phyloP scores from a whole-genome alignment of 768 basidiomycete species.

The Lactifluus subvellereus region DNA sequence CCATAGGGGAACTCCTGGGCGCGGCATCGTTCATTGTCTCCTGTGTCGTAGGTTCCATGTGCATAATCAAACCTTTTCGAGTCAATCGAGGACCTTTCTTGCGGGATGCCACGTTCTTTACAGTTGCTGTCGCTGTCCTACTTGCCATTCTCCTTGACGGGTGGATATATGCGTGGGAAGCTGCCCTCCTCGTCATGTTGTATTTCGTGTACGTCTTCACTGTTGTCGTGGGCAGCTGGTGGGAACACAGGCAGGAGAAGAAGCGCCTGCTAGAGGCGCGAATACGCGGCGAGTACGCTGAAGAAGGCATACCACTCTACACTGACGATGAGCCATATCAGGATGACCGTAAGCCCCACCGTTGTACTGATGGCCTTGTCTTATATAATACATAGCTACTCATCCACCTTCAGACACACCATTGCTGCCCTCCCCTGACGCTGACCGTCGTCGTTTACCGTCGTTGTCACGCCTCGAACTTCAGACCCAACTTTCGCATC shows the following conservation, averaged over 20 bases:
- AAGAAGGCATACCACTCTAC: slow-evolving; percentile 38
- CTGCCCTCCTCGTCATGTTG: slow-evolving; percentile 58
- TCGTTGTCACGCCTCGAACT: slow-evolving; percentile 38
- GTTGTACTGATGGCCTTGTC: not conserved
- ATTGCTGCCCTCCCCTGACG: slow-evolving; percentile 17
- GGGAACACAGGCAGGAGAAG: slow-evolving; percentile 51
- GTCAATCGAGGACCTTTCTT: slow-evolving; percentile 78
- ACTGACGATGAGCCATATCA: slow-evolving; percentile 47
- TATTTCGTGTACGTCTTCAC: slow-evolving; percentile 73
- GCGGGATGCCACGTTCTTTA: slow-evolving; percentile 93
- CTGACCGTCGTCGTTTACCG: slow-evolving; percentile 34
- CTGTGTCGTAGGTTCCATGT: slow-evolving; percentile 97
- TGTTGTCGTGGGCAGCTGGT: slow-evolving; percentile 78
- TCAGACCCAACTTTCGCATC: slow-evolving; percentile 38
- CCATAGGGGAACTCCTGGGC: slow-evolving; percentile 91
- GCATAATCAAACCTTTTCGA: slow-evolving; percentile 90
- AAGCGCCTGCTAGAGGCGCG: slow-evolving; percentile 43
- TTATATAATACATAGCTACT: slow-evolving; percentile 23
- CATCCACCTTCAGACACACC: slow-evolving; percentile 12
- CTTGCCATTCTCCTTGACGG: slow-evolving; percentile 76
- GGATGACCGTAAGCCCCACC: slow-evolving; percentile 51
- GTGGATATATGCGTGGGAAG: slow-evolving; percentile 65
- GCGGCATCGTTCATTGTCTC: slow-evolving; percentile 95
- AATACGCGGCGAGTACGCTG: slow-evolving; percentile 54
- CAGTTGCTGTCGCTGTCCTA: slow-evolving; percentile 70